phyloP scores from a whole-genome alignment of 805 yeast species.

The Saturnispora besseyi region DNA sequence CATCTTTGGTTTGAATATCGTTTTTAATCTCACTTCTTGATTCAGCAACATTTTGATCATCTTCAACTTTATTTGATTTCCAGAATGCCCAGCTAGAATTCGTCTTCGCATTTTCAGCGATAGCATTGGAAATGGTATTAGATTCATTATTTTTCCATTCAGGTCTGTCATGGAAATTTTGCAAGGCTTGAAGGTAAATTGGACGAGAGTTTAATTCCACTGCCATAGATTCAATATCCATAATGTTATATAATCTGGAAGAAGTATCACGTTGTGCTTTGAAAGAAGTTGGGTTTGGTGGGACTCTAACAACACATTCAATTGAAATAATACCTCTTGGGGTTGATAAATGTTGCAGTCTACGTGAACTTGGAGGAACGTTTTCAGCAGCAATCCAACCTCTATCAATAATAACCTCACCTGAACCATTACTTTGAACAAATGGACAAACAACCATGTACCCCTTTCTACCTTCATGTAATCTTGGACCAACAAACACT shows the following conservation, averaged over 20 bases:
- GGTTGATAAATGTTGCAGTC: slow-evolving; percentile 57
- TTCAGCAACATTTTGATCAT: background rate
- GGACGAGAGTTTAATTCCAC: slow-evolving; percentile 56
- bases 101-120: slow-evolving; percentile 2
- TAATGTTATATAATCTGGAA: slow-evolving; percentile 62
- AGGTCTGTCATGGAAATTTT: slow-evolving; percentile 57
- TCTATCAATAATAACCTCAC: slow-evolving; percentile 73
- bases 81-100: slow-evolving; percentile 11
- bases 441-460: slow-evolving; percentile 78
- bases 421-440: slow-evolving; percentile 62
- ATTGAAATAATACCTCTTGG: slow-evolving; percentile 68
- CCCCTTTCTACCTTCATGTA: slow-evolving; percentile 65
- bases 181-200: slow-evolving; percentile 65
- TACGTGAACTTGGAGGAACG: slow-evolving; percentile 44
- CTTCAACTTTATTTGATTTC: slow-evolving; percentile 2
- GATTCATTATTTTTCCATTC: slow-evolving; percentile 28
- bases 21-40: slow-evolving; percentile 1
- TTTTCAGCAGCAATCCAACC: slow-evolving; percentile 84
- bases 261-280: slow-evolving; percentile 65
- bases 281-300: slow-evolving; percentile 50
- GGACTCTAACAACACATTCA: slow-evolving; percentile 63
- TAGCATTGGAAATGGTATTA: background rate
- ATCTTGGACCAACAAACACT: slow-evolving; percentile 85
- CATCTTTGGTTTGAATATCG: slow-evolving; percentile 4
- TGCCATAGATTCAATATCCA: slow-evolving; percentile 80